A percentile compares a stretch with the other conserved stretches of the same genome.
phyloP scores from a whole-genome alignment of 23 red algal species.

The Gracilaria domingensis region DNA sequence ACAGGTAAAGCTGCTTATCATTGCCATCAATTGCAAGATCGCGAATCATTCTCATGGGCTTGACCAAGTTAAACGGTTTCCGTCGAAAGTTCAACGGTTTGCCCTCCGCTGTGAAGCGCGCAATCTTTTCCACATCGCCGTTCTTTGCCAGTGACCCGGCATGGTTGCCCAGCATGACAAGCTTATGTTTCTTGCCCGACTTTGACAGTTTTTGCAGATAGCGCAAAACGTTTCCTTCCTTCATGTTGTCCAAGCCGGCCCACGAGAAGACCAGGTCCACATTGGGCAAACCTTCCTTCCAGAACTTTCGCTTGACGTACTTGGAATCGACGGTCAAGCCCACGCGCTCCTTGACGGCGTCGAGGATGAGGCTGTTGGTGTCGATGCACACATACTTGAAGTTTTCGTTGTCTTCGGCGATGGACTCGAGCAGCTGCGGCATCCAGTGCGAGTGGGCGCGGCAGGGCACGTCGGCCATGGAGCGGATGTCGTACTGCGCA shows the following conservation, averaged over 20 bases:
- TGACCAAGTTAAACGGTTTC: conserved; percentile 55
- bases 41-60: conserved; percentile 54
- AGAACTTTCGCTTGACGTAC: conserved; percentile 36
- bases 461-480: conserved; percentile 75
- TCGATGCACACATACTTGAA: conserved; percentile 68
- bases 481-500: conserved; percentile 47
- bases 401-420: conserved; percentile 34
- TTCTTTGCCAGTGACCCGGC: conserved; percentile 16
- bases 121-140: conserved; percentile 39
- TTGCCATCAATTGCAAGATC: conserved; percentile 22
- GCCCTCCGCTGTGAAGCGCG: conserved; percentile 42
- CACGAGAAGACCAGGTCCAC: conserved; percentile 73
- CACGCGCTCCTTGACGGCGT: conserved; percentile 33
- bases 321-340: neutral
- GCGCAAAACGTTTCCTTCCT: conserved; percentile 43
- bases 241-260: conserved; percentile 73
- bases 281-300: conserved; percentile 51
- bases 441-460: conserved; percentile 76
- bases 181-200: conserved; percentile 56
- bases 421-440: conserved; percentile 28
- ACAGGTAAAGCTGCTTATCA: conserved; percentile 64
- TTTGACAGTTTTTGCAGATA: conserved; percentile 49
- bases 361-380: conserved; percentile 34
- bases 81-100: conserved; percentile 46
- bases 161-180: conserved; percentile 61